Conservation (phyloP, 2,329 filamentous ascomycete genomes). For the Hymenoscyphus infarciens region DNA sequence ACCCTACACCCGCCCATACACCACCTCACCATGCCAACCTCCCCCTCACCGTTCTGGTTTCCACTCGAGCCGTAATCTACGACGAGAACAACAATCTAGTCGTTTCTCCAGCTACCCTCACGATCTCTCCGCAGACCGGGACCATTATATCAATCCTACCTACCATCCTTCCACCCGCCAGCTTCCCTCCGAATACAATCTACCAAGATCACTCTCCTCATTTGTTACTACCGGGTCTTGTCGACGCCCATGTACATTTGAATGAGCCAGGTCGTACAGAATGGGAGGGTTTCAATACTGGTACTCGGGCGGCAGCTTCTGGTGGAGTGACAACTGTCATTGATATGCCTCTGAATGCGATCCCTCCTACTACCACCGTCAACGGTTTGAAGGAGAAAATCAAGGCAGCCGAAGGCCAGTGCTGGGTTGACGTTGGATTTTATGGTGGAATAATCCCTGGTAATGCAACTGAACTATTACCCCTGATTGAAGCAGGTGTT, state of each 20-base stretch:
- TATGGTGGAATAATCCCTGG: slow-evolving; percentile 94
- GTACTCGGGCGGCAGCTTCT: slow-evolving; percentile 88
- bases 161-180: slow-evolving; percentile 66
- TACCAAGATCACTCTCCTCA: slow-evolving; percentile 84
- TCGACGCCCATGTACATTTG: slow-evolving; percentile 95
- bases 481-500: slow-evolving; percentile 79
- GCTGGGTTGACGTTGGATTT: slow-evolving; percentile 98
- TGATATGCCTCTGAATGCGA: slow-evolving; percentile 97
- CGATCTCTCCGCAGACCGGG: slow-evolving; percentile 72
- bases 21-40: slow-evolving; percentile 33
- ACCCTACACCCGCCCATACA: slow-evolving; percentile 32
- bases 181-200: slow-evolving; percentile 67
- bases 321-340: slow-evolving; percentile 95
- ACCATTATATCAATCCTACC: slow-evolving; percentile 78
- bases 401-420: slow-evolving; percentile 76
- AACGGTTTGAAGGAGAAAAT: slow-evolving; percentile 80
- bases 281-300: slow-evolving; percentile 98
- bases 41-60: slow-evolving; percentile 73
- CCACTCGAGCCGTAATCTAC: slow-evolving; percentile 76
- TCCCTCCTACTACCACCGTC: slow-evolving; percentile 91
- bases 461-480: slow-evolving; percentile 74
- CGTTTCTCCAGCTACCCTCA: slow-evolving; percentile 78
- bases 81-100: slow-evolving; percentile 58
- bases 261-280: slow-evolving; percentile 96
- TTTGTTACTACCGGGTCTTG: slow-evolving; percentile 83